Evolutionary conservation across 2,329 filamentous ascomycete species (phyloP).

Genomic region (Trichophyton verrucosum): DNA sequence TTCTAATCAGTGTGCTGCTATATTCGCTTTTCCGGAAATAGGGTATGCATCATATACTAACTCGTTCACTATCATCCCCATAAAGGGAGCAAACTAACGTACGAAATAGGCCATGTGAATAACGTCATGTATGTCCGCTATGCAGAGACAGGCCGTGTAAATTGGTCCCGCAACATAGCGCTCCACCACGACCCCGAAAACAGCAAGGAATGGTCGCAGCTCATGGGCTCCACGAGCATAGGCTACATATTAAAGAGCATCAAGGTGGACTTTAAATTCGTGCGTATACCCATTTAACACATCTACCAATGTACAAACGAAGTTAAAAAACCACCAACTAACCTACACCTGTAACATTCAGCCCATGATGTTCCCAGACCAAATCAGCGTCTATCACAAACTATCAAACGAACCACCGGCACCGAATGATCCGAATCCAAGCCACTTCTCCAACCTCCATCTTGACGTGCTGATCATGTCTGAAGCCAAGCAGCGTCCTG

Average conservation of each 20-base stretch:
- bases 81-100: neutral
- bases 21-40: neutral
- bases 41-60: neutral
- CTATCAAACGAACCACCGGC: constrained; percentile 30
- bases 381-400: constrained; percentile 72
- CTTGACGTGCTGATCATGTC: constrained; percentile 58
- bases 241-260: constrained; percentile 73
- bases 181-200: constrained; percentile 49
- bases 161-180: constrained; percentile 63
- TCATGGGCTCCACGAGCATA: constrained; percentile 53
- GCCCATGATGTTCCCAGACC: constrained; percentile 76
- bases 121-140: constrained; percentile 75
- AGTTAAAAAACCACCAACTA: neutral
- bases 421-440: constrained; percentile 23
- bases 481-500: constrained; percentile 57
- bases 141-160: constrained; percentile 67
- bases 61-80: neutral
- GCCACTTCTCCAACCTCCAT: constrained; percentile 24
- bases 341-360: constrained; percentile 22
- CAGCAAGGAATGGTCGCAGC: constrained; percentile 51
- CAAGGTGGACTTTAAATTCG: constrained; percentile 76
- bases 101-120: constrained; percentile 59
- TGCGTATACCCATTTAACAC: constrained; percentile 34
- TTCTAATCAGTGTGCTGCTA: neutral
- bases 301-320: no score